Evolutionary conservation across 805 yeast genomes (phyloP).

Genomic region (Saturnispora gosingensis): DNA sequence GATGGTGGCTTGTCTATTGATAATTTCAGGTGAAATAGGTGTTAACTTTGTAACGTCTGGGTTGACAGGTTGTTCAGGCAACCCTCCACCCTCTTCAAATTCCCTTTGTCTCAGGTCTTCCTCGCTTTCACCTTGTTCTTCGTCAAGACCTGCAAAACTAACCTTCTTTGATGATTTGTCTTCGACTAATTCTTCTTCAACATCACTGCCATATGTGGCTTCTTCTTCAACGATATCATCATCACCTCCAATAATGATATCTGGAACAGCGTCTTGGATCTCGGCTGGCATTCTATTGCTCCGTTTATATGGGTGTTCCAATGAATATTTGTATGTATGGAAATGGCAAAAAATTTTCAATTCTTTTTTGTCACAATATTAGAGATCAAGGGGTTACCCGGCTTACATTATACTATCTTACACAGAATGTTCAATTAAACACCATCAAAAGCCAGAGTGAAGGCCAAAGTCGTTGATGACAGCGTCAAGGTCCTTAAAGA

Average conservation of each 20-base stretch:
- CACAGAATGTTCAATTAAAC: background rate
- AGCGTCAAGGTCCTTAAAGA: conserved; percentile 78
- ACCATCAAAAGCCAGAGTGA: conserved; percentile 38
- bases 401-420: background rate
- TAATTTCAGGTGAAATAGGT: conserved; percentile 89
- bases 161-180: conserved; percentile 57
- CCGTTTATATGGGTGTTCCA: background rate
- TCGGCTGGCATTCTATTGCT: conserved; percentile 53
- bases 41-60: conserved; percentile 77
- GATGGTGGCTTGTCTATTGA: conserved; percentile 97
- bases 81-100: conserved; percentile 96
- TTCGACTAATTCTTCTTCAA: conserved; percentile 33
- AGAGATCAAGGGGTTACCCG: conserved; percentile 2
- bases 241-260: conserved; percentile 65
- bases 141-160: conserved; percentile 64
- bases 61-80: conserved; percentile 90
- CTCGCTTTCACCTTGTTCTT: conserved; percentile 48
- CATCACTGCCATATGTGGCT: conserved; percentile 29
- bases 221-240: conserved; percentile 21
- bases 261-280: conserved; percentile 78
- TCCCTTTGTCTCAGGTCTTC: conserved; percentile 75
- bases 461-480: conserved; percentile 92
- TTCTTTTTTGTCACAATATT: background rate
- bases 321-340: background rate
- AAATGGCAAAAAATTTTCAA: conserved; percentile 3